Base-by-base conservation (phyloP, 2,329 filamentous ascomycete species). In the Arthrobotrys iridis region DNA sequence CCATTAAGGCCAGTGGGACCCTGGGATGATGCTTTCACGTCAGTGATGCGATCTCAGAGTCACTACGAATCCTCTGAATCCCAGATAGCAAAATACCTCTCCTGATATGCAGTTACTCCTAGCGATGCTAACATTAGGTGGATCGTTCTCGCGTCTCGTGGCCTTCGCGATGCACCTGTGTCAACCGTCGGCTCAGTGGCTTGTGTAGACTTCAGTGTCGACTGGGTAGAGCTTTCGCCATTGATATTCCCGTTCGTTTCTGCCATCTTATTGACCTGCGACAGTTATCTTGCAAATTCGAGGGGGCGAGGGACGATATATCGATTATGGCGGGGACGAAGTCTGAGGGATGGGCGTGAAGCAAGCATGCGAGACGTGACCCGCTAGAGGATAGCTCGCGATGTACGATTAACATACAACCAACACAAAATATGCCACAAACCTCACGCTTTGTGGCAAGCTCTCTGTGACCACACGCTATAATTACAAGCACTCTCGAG, bases 41-140 rank as follows among this genome's bases (percentile, higher is more conserved):
- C n/a, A n/a, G n/a, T n/a, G n/a, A n/a, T n/a, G n/a, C n/a, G n/a
- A n/a, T n/a, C n/a, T n/a, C n/a, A n/a, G n/a, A n/a, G n/a, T n/a
- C n/a, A n/a, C 4, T 26, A 37, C 8, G 7, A 2, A 24, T 4
- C n/a, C 4, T 6, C 13, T 22, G 37, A 26, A 6, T 40, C 18
- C 11, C 1, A 28, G 43, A 30, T 8, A 48, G 8, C 4, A 35
- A 15, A 30, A 15, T 37, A 76, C 79, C 92, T 91, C 81, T 91
- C 88, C 82, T 94, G 91, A 85, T 93, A 95, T 41, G 89, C 86
- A 3, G 90, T 89, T 7, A 94, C 91, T 80, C 91, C 91, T 79
- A 93, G 90, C 5, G 90, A 90, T 18, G 89, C 90, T 55, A 95
- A 88, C 59, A 95, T 87, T 15, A 93, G 88, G 83, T 94, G 91